A percentile compares a stretch with the other conserved stretches of the same genome.
Evolutionary conservation across 1,284 basidiomycete genomes (phyloP).

Genomic region (Heterobasidion occidentale): DNA sequence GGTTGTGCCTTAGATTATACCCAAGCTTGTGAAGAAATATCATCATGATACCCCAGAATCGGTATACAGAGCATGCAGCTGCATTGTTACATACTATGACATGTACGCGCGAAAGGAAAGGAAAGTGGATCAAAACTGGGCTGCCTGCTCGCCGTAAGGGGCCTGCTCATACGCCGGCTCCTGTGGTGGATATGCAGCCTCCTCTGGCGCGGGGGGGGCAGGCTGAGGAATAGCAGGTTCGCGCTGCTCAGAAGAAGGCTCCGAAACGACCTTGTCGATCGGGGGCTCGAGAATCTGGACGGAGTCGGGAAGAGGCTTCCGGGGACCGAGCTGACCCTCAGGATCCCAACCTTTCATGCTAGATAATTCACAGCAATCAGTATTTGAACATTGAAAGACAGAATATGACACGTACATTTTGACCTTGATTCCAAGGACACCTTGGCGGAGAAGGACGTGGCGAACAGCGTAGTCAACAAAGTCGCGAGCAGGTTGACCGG

Average conservation of each 20-base stretch:
- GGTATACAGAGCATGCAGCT: too few relatives aligned
- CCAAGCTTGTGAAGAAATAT: too few relatives aligned
- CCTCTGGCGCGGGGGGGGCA: constrained; percentile 40
- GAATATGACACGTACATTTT: constrained; percentile 72
- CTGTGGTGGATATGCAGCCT: constrained; percentile 31
- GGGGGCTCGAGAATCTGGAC: constrained; percentile 87
- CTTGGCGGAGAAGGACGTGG: constrained; percentile 97
- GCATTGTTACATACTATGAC: too few relatives aligned
- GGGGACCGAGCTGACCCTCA: constrained; percentile 81
- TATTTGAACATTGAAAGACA: neutral
- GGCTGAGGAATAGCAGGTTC: constrained; percentile 52
- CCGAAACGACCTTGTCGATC: constrained; percentile 71
- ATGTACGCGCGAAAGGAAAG: too few relatives aligned
- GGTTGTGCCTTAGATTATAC: too few relatives aligned
- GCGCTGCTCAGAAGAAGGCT: constrained; percentile 74
- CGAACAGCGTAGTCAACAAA: constrained; percentile 98
- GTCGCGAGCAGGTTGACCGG: constrained; percentile 95
- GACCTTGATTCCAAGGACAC: constrained; percentile 99
- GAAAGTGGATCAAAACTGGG: constrained; percentile 18
- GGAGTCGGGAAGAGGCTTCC: constrained; percentile 93
- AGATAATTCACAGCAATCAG: constrained; percentile 9
- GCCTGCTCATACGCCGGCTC: constrained; percentile 27
- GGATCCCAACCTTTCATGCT: constrained; percentile 98
- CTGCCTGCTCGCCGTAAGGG: constrained; percentile 22
- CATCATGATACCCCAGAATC: too few relatives aligned